Base-by-base conservation (phyloP, 208 protist species). In the Trypanosoma melophagium region DNA sequence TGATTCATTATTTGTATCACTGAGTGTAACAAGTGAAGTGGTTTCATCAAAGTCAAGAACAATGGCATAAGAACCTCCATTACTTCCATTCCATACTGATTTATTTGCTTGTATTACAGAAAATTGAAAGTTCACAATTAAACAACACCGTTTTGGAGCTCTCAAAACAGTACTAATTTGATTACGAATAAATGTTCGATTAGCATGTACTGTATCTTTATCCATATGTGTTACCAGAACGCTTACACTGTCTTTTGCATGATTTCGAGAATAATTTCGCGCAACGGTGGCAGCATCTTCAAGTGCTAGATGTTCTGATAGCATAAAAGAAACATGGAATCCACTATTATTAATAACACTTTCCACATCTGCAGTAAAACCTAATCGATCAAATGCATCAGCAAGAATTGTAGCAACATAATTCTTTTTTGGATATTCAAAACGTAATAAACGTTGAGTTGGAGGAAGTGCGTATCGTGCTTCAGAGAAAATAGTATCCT, bases 321-420 rank as follows among this genome's bases (percentile, higher is more conserved):
- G 61, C 49, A 97, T 92, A 75, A 89, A 97, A 0, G 89, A 89
- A 24, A 94, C 79, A 75, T 94, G 92, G 67, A 94, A 95, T 12
- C 89, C 92, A 63, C 79, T 88, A 66, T 80, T 85, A 72, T 97
- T 93, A 8, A 95, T 50, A 38, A 97, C 84, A 55, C 76, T 80
- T 74, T 95, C 86, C 21, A 97, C 87, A 66, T 87, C 79, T 14
- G 83, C 66, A 59, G 66, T 71, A 71, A 93, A 94, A 25, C 89
- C 92, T 42, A 95, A 76, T 31, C 78, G 83, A 58, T 81, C 72
- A 50, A 97, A 80, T 3, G 89, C 88, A 60, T 94, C 88, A 17
- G 92, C 92, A 55, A 97, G 79, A 50, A 97, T 80, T 17, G 92
- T 97, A 40, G 95, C 64, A 50, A 86, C 76, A 74, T 97, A 97